These are phyloP conservation scores for Mrakia gelida DNA, from an alignment of 768 basidiomycete genomes.

Conservation along the genomic window DNA sequence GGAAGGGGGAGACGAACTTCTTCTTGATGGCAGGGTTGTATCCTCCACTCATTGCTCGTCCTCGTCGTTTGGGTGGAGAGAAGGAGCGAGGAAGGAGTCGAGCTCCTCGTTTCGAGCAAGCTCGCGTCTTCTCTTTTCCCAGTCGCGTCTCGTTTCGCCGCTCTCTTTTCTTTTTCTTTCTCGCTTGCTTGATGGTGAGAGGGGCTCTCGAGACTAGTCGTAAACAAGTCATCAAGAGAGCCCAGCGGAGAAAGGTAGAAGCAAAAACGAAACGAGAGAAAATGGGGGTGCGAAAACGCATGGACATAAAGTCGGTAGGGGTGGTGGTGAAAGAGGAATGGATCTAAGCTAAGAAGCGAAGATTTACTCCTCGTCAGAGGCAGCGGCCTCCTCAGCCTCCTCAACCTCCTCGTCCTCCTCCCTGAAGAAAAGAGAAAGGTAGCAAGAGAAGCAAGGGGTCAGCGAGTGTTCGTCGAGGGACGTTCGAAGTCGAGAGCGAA, in stretches of 20 bases:
- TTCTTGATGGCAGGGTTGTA: not conserved
- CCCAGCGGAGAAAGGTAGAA: not conserved
- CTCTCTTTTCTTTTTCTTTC: not conserved
- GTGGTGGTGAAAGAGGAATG: not conserved
- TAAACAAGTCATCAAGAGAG: conserved; percentile 7
- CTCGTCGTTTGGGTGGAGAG: not conserved
- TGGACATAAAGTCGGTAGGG: not conserved
- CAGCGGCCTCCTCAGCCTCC: conserved; percentile 28
- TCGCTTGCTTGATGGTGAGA: no score
- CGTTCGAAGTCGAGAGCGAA: not conserved
- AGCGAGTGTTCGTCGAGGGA: not conserved
- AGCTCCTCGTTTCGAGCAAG: no score
- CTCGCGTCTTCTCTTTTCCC: no score
- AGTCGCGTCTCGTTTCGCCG: not conserved
- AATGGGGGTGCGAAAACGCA: not conserved
- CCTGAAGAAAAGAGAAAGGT: not conserved
- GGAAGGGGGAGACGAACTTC: conserved; percentile 4
- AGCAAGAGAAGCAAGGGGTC: not conserved
- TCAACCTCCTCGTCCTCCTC: conserved; percentile 29
- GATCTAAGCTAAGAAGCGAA: not conserved
- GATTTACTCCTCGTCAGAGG: conserved; percentile 28
- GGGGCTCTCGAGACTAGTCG: conserved; percentile 4
- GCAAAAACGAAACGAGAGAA: not conserved
- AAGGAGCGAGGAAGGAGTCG: not conserved
- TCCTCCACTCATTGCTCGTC: not conserved